Evolutionary conservation across 495 filamentous ascomycete genomes (phyloP).

Genomic region (Ascobolus immersus): DNA sequence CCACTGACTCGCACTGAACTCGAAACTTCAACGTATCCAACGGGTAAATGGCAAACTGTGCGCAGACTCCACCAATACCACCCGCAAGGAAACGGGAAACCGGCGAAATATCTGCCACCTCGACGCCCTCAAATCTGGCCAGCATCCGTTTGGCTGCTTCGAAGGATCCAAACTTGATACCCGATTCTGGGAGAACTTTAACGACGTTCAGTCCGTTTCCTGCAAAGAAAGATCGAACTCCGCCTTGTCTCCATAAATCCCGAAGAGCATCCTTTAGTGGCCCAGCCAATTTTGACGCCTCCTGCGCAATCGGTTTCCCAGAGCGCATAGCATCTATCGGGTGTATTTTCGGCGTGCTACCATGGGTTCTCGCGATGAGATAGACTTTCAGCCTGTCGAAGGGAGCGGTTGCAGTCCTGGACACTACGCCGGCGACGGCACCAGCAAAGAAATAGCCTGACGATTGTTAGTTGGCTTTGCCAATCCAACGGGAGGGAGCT

Average conservation of each 20-base stretch:
- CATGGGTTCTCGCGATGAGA: constrained; percentile 68
- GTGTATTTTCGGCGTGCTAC: constrained; percentile 28
- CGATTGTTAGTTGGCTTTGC: constrained; percentile 37
- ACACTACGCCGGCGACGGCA: constrained; percentile 73
- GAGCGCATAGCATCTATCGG: no score
- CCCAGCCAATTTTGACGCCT: constrained; percentile 36
- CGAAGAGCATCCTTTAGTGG: constrained; percentile 45
- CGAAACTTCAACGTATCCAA: constrained; percentile 95
- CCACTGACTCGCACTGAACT: constrained; percentile 81
- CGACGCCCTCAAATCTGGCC: constrained; percentile 66
- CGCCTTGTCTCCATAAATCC: constrained; percentile 62
- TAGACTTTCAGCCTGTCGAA: constrained; percentile 94
- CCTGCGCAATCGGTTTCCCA: constrained; percentile 35
- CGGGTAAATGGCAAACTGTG: constrained; percentile 88
- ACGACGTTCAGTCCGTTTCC: constrained; percentile 91
- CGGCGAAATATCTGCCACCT: constrained; percentile 44
- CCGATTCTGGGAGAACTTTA: constrained; percentile 95
- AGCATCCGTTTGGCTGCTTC: constrained; percentile 74
- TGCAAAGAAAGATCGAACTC: constrained; percentile 80
- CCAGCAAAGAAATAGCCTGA: constrained; percentile 95
- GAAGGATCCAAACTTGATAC: constrained; percentile 90
- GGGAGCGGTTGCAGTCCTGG: constrained; percentile 77
- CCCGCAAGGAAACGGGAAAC: constrained; percentile 78
- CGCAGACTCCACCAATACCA: constrained; percentile 73
- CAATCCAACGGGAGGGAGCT: constrained; percentile 38